phyloP scores from a whole-genome alignment of 78 protist genomes.

The Dictyostelium firmibasis region DNA sequence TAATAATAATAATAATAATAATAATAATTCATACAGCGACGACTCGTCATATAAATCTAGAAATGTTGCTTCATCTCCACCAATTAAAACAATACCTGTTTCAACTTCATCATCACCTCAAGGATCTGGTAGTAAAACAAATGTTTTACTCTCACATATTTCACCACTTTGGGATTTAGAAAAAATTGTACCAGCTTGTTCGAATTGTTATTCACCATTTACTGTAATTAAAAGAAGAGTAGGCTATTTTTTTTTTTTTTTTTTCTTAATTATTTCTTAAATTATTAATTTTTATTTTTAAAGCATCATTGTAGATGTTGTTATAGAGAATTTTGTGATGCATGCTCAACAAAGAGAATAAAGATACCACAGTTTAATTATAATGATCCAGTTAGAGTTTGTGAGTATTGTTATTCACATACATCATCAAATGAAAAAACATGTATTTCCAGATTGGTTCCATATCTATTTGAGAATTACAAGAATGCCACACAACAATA shows the following conservation, averaged over 20 bases:
- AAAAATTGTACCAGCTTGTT: slow-evolving; percentile 55
- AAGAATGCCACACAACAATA: slow-evolving; percentile 49
- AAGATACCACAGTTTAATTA: slow-evolving; percentile 67
- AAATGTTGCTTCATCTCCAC: slow-evolving; percentile 20
- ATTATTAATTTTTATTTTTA: not conserved
- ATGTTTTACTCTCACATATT: slow-evolving; percentile 39
- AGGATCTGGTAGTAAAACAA: slow-evolving; percentile 12
- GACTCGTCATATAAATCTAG: slow-evolving; percentile 26
- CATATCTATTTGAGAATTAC: slow-evolving; percentile 54
- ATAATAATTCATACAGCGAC: not conserved
- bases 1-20: not conserved
- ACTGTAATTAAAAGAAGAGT: slow-evolving; percentile 73
- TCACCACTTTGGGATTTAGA: slow-evolving; percentile 73
- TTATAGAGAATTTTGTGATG: slow-evolving; percentile 76
- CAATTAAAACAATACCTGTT: not conserved
- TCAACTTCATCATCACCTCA: not conserved
- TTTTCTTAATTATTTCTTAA: not conserved
- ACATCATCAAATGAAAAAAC: slow-evolving; percentile 55
- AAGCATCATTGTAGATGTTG: slow-evolving; percentile 79
- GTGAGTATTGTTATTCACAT: slow-evolving; percentile 51
- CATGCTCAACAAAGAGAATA: slow-evolving; percentile 58
- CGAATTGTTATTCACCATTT: slow-evolving; percentile 59
- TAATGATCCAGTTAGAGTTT: slow-evolving; percentile 68
- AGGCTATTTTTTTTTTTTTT: not conserved
- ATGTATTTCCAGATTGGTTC: slow-evolving; percentile 62